These are phyloP conservation scores for Orbilia blumenaviensis DNA, from an alignment of 2,329 filamentous ascomycete genomes.

Conservation along the genomic window DNA sequence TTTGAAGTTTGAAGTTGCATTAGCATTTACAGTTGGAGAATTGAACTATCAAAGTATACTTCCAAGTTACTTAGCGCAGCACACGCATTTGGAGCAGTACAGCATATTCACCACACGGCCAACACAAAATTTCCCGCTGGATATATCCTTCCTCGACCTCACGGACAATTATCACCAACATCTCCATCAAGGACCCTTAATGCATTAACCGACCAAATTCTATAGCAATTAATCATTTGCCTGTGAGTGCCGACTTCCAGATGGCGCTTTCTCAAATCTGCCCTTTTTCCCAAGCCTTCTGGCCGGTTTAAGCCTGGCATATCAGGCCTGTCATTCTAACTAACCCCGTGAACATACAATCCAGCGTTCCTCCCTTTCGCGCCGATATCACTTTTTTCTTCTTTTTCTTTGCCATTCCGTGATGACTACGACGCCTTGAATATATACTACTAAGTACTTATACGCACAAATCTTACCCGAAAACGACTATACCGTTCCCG, in stretches of 20 bases:
- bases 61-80: too few relatives aligned
- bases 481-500: conserved; percentile 14
- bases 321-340: not conserved
- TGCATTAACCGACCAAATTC: conserved; percentile 7
- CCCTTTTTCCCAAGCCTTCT: not conserved
- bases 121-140: conserved; percentile 18
- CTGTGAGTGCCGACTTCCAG: conserved; percentile 5
- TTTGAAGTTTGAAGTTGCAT: not conserved
- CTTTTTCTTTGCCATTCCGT: not conserved
- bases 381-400: conserved; percentile 9
- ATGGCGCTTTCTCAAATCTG: not conserved
- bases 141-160: conserved; percentile 38
- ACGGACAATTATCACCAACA: conserved; percentile 19
- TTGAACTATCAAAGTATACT: too few relatives aligned
- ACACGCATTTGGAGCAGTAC: conserved; percentile 9
- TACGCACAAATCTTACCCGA: not conserved
- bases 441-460: conserved; percentile 49
- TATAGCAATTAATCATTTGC: conserved; percentile 7
- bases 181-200: conserved; percentile 22
- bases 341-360: not conserved
- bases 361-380: not conserved
- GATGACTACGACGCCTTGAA: conserved; percentile 27
- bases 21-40: not conserved
- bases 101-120: conserved; percentile 12
- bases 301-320: not conserved